Percentiles rank a stretch among this genome's conserved stretches.
Conservation (phyloP, 2,329 filamentous ascomycete genomes). For the Incumbomyces delicatus region DNA sequence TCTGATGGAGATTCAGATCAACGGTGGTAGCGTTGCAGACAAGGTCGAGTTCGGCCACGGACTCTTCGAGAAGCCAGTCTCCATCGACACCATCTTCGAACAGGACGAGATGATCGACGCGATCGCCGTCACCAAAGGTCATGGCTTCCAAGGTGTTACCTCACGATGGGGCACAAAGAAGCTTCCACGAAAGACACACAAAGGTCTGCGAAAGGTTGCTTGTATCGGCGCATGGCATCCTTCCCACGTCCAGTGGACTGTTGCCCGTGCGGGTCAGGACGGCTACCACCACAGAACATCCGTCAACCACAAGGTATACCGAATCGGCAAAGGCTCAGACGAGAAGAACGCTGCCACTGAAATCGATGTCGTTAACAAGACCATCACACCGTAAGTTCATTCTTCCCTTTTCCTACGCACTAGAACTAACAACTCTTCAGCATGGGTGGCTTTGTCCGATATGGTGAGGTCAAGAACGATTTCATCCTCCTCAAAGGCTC, state of each 20-base stretch:
- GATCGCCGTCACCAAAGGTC: slow-evolving; percentile 99
- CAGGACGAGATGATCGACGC: slow-evolving; percentile 99
- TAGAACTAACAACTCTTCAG: slow-evolving; percentile 43
- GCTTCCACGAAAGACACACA: slow-evolving; percentile 99
- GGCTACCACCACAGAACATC: slow-evolving; percentile 99
- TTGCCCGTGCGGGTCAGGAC: slow-evolving; percentile 98
- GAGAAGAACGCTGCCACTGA: slow-evolving; percentile 91
- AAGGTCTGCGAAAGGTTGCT: slow-evolving; percentile 99
- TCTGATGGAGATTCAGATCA: slow-evolving; percentile 99
- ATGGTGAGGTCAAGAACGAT: slow-evolving; percentile 99
- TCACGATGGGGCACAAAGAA: slow-evolving; percentile 99
- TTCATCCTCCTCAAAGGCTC: slow-evolving; percentile 97
- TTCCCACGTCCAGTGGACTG: slow-evolving; percentile 99
- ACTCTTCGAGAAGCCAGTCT: slow-evolving; percentile 98
- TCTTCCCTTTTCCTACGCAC: neutral
- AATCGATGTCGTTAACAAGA: slow-evolving; percentile 97
- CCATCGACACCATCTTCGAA: slow-evolving; percentile 92
- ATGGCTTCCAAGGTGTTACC: slow-evolving; percentile 96
- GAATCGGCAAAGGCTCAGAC: slow-evolving; percentile 84
- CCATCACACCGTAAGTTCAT: slow-evolving; percentile 88
- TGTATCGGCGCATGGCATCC: slow-evolving; percentile 99
- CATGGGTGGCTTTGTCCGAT: slow-evolving; percentile 97
- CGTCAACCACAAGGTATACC: slow-evolving; percentile 99
- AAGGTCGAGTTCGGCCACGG: slow-evolving; percentile 94
- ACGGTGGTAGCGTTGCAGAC: slow-evolving; percentile 89